These are phyloP conservation scores for Solanum microdontum DNA, from an alignment of 257 asterid genomes.

Conservation along the genomic window DNA sequence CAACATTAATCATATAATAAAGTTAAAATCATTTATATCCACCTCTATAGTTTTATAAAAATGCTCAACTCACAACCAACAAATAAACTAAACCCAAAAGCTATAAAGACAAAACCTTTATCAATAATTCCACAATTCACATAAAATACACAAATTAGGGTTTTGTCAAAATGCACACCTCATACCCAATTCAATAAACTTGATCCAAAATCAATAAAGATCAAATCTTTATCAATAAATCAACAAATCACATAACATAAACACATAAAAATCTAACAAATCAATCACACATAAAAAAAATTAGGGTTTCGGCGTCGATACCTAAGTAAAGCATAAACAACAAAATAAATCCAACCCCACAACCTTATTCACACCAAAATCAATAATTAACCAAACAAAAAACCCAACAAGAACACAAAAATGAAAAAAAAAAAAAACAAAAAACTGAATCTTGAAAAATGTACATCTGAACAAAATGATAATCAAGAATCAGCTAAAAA, in stretches of 20 bases:
- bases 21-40: background rate
- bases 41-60: background rate
- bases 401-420: background rate
- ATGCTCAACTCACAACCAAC: background rate
- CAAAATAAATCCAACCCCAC: background rate
- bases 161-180: background rate
- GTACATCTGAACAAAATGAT: background rate
- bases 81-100: background rate
- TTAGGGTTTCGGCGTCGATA: constrained; percentile 46
- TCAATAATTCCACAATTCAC: background rate
- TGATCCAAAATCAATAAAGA: background rate
- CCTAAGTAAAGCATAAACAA: background rate
- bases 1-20: background rate
- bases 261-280: background rate
- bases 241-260: background rate
- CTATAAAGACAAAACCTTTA: background rate
- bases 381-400: background rate
- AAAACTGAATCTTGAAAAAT: background rate
- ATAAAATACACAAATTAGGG: background rate
- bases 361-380: background rate
- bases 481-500: background rate
- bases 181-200: background rate
- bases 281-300: background rate
- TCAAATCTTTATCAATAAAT: background rate
- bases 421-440: background rate